Evolutionary conservation across 2,329 filamentous ascomycete species (phyloP).

Genomic region (Cladosporium velox): DNA sequence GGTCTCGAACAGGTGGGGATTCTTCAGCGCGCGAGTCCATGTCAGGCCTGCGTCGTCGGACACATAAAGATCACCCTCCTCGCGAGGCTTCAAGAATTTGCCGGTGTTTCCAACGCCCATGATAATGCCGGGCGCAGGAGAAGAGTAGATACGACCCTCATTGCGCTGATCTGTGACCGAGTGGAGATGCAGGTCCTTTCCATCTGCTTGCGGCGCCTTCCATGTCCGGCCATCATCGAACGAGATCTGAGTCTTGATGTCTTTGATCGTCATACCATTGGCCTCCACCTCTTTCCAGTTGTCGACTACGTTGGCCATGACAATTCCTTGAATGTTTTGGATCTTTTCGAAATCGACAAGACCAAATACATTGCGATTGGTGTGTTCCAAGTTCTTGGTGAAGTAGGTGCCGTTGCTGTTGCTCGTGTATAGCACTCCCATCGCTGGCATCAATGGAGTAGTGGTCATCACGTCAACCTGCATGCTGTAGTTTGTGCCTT

Average conservation of each 20-base stretch:
- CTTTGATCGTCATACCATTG: slow-evolving; percentile 56
- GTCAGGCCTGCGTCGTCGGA: slow-evolving; percentile 88
- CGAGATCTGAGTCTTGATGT: slow-evolving; percentile 78
- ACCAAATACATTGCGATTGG: slow-evolving; percentile 75
- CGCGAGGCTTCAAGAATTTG: slow-evolving; percentile 67
- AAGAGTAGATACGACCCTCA: slow-evolving; percentile 85
- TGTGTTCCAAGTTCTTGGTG: slow-evolving; percentile 86
- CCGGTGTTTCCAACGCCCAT: slow-evolving; percentile 95
- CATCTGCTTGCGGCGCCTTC: slow-evolving; percentile 67
- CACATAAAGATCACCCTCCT: slow-evolving; percentile 77
- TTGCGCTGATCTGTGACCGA: slow-evolving; percentile 86
- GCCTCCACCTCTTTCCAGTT: slow-evolving; percentile 78
- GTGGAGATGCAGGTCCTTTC: slow-evolving; percentile 78
- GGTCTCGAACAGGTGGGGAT: slow-evolving; percentile 93
- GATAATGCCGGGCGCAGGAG: slow-evolving; percentile 85
- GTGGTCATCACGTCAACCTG: slow-evolving; percentile 89
- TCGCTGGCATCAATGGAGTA: slow-evolving; percentile 54
- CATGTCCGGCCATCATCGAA: slow-evolving; percentile 95
- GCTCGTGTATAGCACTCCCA: slow-evolving; percentile 90
- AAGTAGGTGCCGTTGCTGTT: slow-evolving; percentile 98
- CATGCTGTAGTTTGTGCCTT: slow-evolving; percentile 97
- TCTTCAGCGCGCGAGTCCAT: slow-evolving; percentile 74
- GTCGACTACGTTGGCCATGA: slow-evolving; percentile 83
- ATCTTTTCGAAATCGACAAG: slow-evolving; percentile 96
- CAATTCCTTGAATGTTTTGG: slow-evolving; percentile 85